Conservation (phyloP, 2,329 filamentous ascomycete genomes). For the Coniella vitis region DNA sequence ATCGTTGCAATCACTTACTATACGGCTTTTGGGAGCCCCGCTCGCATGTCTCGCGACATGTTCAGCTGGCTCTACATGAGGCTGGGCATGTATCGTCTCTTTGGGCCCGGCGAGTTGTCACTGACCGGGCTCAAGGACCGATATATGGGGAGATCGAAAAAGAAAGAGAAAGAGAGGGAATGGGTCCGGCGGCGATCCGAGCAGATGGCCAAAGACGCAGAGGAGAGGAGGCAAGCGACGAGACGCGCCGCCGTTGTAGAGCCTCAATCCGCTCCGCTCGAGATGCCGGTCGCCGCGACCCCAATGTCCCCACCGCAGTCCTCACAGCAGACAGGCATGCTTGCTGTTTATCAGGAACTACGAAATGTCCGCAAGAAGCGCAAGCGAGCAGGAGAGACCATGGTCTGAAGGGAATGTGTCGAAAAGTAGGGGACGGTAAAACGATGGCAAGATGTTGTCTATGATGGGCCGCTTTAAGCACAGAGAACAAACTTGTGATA, state of each 20-base stretch:
- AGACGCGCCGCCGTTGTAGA: conserved; percentile 7
- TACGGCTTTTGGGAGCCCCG: conserved; percentile 12
- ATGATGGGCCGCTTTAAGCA: too few species aligned
- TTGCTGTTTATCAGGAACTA: conserved; percentile 13
- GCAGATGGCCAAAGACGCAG: conserved; percentile 13
- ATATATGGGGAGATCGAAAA: conserved; percentile 1
- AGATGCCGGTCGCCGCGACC: conserved; percentile 4
- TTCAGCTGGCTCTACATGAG: conserved; percentile 14
- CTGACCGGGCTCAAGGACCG: neutral
- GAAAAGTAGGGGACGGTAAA: neutral
- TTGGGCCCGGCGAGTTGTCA: conserved; percentile 4
- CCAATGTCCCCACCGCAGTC: neutral
- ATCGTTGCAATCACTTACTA: conserved; percentile 16
- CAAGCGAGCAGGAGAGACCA: neutral
- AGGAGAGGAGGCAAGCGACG: conserved; percentile 9
- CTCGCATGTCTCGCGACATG: conserved; percentile 8
- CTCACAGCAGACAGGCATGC: conserved; percentile 8
- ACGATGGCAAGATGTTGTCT: neutral
- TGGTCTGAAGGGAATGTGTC: neutral
- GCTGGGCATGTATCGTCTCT: conserved; percentile 14
- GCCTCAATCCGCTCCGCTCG: neutral
- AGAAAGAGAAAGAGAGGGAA: conserved; percentile 7
- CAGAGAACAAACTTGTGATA: too few species aligned
- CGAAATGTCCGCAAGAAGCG: neutral
- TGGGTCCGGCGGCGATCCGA: conserved; percentile 14